phyloP scores from a whole-genome alignment of 768 basidiomycete genomes.

The Termitomyces sp. region DNA sequence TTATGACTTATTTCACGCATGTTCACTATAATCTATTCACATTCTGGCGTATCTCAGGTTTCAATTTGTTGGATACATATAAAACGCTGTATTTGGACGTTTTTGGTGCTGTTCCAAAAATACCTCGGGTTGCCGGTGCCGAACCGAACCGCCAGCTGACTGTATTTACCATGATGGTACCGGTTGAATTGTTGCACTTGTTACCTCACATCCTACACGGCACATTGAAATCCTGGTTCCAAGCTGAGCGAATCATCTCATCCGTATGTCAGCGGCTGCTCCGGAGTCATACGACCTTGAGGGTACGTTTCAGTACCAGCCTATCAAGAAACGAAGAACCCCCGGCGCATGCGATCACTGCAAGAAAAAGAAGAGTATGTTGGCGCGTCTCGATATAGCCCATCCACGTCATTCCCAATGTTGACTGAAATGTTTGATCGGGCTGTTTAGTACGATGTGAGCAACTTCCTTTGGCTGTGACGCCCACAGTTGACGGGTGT shows the following conservation, averaged over 20 bases:
- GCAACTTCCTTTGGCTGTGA: constrained; percentile 1
- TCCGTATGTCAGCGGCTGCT: not conserved
- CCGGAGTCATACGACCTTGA: not conserved
- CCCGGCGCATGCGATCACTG: constrained; percentile 73
- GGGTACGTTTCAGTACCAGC: not conserved
- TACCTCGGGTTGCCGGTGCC: too few relatives aligned
- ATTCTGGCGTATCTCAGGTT: too few relatives aligned
- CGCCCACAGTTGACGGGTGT: constrained; percentile 37
- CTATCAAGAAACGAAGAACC: constrained; percentile 50
- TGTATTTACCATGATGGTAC: too few relatives aligned
- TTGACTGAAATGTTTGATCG: not conserved
- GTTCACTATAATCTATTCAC: too few relatives aligned
- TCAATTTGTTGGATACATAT: too few relatives aligned
- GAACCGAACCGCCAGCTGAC: too few relatives aligned
- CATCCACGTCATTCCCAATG: not conserved
- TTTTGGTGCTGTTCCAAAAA: too few relatives aligned
- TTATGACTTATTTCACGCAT: too few relatives aligned
- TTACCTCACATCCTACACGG: too few relatives aligned
- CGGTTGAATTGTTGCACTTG: too few relatives aligned
- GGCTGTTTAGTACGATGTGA: constrained; percentile 29
- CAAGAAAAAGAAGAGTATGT: constrained; percentile 66
- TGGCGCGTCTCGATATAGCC: not conserved
- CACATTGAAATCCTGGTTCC: not conserved
- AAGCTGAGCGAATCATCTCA: not conserved
- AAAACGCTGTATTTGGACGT: too few relatives aligned